A percentile compares a stretch with the other conserved stretches of the same genome.
phyloP scores from a whole-genome alignment of 2,329 filamentous ascomycete species.

The Mariannaea sp. region DNA sequence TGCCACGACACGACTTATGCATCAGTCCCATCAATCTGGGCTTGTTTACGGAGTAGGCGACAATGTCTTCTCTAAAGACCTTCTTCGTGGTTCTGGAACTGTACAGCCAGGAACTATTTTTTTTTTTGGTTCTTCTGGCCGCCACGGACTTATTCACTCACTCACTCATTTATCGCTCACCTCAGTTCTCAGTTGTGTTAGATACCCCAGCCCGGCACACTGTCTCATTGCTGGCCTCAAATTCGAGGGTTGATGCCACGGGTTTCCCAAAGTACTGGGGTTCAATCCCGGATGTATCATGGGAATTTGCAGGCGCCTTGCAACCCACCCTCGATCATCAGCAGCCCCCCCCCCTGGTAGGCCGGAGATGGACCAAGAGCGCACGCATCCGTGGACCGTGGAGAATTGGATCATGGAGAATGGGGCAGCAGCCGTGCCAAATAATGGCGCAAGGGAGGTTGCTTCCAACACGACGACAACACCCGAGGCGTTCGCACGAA shows the following conservation, averaged over 20 bases:
- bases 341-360: conserved; percentile 24
- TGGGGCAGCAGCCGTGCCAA: conserved; percentile 22
- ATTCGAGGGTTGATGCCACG: conserved; percentile 2
- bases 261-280: conserved; percentile 20
- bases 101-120: neutral
- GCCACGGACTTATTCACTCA: neutral
- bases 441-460: conserved; percentile 31
- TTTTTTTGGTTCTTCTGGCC: no score
- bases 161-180: neutral
- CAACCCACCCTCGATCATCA: conserved; percentile 16
- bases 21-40: conserved; percentile 32
- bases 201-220: neutral
- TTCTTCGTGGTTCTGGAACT: conserved; percentile 8
- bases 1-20: conserved; percentile 42
- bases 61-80: conserved; percentile 16
- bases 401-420: conserved; percentile 13
- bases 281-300: conserved; percentile 20
- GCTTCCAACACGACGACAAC: conserved; percentile 27
- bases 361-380: conserved; percentile 22
- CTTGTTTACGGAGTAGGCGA: conserved; percentile 27
- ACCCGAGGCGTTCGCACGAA: conserved; percentile 36
- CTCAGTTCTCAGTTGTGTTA: conserved; percentile 9
- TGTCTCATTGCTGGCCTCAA: conserved; percentile 18
- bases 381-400: conserved; percentile 14
- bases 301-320: conserved; percentile 22